A percentile compares a stretch with the other conserved stretches of the same genome.
Evolutionary conservation across 768 basidiomycete species (phyloP).

Genomic region (Hysterangium stoloniferum): DNA sequence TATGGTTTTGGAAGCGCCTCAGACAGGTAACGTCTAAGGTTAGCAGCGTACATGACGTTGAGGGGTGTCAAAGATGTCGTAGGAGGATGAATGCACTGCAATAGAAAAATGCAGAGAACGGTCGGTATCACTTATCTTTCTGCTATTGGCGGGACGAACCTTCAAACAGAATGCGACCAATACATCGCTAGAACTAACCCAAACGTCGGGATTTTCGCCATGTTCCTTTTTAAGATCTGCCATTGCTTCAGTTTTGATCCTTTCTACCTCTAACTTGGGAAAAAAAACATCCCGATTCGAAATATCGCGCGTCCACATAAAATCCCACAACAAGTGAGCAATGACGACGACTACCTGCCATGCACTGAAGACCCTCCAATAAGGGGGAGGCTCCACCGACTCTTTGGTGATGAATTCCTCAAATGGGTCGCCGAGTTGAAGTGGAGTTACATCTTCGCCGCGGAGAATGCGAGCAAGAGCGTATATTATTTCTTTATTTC

Average conservation of each 20-base stretch:
- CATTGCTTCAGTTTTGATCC: constrained; percentile 11
- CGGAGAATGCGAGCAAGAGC: constrained; percentile 8
- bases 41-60: constrained; percentile 11
- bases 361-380: constrained; percentile 8
- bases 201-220: constrained; percentile 1
- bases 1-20: not conserved
- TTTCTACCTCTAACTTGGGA: constrained; percentile 9
- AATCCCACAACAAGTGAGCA: constrained; percentile 9
- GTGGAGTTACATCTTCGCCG: constrained; percentile 10
- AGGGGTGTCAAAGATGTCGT: constrained; percentile 5
- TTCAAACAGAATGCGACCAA: constrained; percentile 12
- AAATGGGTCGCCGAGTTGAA: constrained; percentile 9
- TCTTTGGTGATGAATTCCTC: not conserved
- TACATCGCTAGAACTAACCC: constrained; percentile 13
- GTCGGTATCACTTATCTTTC: not conserved
- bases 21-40: constrained; percentile 10
- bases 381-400: not conserved
- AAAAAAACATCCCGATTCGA: constrained; percentile 6
- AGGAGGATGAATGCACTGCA: constrained; percentile 5
- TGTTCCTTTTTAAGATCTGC: constrained; percentile 4
- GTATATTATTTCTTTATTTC: constrained; percentile 11
- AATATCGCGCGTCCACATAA: constrained; percentile 5
- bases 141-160: not conserved
- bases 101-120: not conserved
- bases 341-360: constrained; percentile 1